Evolutionary conservation across 352 stramenopile species (phyloP), one percentile per base, ranked within the genome.

Genomic region (Globisporangium okanoganense): DNA sequence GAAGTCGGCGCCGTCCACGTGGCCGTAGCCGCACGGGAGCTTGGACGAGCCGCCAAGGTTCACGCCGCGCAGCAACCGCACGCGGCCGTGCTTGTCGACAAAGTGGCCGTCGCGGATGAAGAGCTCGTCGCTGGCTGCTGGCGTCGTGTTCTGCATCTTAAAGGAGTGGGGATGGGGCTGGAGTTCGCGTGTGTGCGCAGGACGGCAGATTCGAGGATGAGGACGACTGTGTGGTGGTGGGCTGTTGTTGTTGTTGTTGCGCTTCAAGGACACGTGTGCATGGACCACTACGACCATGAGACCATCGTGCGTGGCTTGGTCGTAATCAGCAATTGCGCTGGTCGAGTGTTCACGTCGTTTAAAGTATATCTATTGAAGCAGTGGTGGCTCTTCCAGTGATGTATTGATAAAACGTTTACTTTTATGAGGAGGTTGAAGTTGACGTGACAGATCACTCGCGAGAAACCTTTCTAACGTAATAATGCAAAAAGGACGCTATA

Each of bases 11-110:
- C 38, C 22, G 45, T 91, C 67, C 5, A 69, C 78, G 61, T 90
- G 83, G 20, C 62, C 62, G 62, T 89, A 85, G 24, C 73, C 73
- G 25, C 54, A 53, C 3, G 90, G 90, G 18, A 97, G 73, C 72
- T 97, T 97, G 45, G 87, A 96, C 0, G 87, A 87, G 24, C 90
- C 90, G 57, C 84, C 84, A 18, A 97, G 62, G 67, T 97, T 97
- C 3, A 97, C 86, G 49, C 90, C 89, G 41, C 87, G 85, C 31
- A 97, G 66, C 8, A 97, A 60, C 5, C 78, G 62, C 22, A 91
- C 81, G 43, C 89, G 81, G 31, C 76, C 82, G 12, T 94, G 71
- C 9, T 70, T 63, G 65, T 97, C 90, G 18, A 89, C 67, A 65
- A 97, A 97, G 69, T 92, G 75, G 25, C 79, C 81, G 44, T 89